These are phyloP conservation scores for Lenzites betulinus DNA, from an alignment of 768 basidiomycete species.

Conservation along the genomic window DNA sequence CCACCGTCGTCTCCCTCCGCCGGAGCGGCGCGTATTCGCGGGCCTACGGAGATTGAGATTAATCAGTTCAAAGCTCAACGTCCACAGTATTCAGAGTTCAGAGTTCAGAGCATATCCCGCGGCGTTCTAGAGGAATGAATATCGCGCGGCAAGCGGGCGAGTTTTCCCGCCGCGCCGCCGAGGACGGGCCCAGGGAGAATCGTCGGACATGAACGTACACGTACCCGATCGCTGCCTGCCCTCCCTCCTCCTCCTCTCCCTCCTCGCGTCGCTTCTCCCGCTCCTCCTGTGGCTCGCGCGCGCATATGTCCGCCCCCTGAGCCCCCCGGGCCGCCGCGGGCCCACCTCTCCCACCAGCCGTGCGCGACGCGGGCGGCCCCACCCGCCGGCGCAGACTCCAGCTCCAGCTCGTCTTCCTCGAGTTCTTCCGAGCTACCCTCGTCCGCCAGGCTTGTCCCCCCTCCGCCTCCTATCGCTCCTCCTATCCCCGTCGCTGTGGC, in stretches of 20 bases:
- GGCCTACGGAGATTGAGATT: not conserved
- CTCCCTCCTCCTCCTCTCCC: not conserved
- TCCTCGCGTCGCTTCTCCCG: not conserved
- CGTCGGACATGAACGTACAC: constrained; percentile 19
- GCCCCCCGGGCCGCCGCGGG: constrained; percentile 29
- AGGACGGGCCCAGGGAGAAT: constrained; percentile 4
- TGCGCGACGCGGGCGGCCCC: constrained; percentile 36
- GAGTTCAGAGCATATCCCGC: no score
- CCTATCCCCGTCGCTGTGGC: no score
- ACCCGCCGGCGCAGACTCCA: constrained; percentile 1
- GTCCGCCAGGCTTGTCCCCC: not conserved
- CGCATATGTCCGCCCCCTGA: not conserved
- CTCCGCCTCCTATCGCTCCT: no score
- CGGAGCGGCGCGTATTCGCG: no score
- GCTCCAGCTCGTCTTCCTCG: constrained; percentile 14
- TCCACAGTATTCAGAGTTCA: no score
- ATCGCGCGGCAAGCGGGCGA: not conserved
- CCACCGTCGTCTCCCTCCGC: constrained; percentile 50
- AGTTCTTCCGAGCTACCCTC: constrained; percentile 18
- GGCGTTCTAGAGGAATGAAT: no score
- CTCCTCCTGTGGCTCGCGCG: not conserved
- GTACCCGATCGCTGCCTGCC: constrained; percentile 13
- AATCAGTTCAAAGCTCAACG: no score
- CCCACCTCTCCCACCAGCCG: constrained; percentile 58
- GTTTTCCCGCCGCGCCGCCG: constrained; percentile 8